A percentile compares a stretch with the other conserved stretches of the same genome.
Evolutionary conservation across 1,139 yeast species (phyloP).

Genomic region (Sugiyamaella sp.): DNA sequence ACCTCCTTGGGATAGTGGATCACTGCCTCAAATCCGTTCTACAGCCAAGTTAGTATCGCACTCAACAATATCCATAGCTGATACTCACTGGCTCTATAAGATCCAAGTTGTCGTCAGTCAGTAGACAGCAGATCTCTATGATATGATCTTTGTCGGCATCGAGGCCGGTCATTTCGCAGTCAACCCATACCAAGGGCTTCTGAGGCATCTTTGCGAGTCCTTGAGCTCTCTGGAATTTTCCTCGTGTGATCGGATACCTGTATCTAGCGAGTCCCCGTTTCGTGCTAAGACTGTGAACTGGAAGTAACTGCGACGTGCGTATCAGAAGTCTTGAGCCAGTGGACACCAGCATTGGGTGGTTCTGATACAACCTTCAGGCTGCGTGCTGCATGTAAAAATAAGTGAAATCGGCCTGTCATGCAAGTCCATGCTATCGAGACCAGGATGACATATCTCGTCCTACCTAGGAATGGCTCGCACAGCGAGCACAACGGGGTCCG

Average conservation of each 20-base stretch:
- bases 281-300: too few relatives aligned
- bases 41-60: not conserved
- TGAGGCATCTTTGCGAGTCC: slow-evolving; percentile 11
- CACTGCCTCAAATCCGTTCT: slow-evolving; percentile 74
- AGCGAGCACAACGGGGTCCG: too few relatives aligned
- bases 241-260: slow-evolving; percentile 1
- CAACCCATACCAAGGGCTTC: slow-evolving; percentile 69
- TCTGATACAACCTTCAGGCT: too few relatives aligned
- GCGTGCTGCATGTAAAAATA: too few relatives aligned
- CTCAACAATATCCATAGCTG: not conserved
- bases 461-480: too few relatives aligned
- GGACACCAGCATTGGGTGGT: not conserved
- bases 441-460: too few relatives aligned
- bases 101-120: slow-evolving; percentile 81
- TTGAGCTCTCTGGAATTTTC: not conserved
- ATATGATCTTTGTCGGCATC: slow-evolving; percentile 72
- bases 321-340: not conserved
- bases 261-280: not conserved
- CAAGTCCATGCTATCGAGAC: too few relatives aligned
- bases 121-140: slow-evolving; percentile 87
- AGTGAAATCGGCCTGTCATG: too few relatives aligned
- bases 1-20: slow-evolving; percentile 68
- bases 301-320: too few relatives aligned
- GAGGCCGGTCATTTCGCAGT: slow-evolving; percentile 93
- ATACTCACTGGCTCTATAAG: slow-evolving; percentile 54